Evolutionary conservation across 371 early-diverging fungal genomes (phyloP).

Genomic region (Circinella umbellata): DNA sequence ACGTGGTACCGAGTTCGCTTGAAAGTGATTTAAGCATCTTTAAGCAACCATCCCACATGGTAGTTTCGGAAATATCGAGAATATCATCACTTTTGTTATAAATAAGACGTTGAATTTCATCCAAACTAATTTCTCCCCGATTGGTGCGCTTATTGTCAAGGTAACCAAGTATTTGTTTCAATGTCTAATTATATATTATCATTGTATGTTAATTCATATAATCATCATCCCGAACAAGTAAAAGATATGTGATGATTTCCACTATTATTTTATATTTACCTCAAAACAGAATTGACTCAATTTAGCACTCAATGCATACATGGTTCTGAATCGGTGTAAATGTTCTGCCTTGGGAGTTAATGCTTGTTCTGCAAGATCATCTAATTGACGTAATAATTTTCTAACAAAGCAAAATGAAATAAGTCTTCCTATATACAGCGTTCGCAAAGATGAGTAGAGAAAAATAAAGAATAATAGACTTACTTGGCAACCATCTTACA

Average conservation of each 20-base stretch:
- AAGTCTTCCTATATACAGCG: neutral
- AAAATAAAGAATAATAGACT: neutral
- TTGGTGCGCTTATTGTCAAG: conserved; percentile 40
- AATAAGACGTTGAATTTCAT: conserved; percentile 53
- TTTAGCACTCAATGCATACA: conserved; percentile 55
- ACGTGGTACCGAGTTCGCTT: conserved; percentile 44
- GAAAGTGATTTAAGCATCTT: conserved; percentile 55
- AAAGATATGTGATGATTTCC: no score
- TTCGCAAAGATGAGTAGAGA: neutral
- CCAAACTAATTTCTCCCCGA: conserved; percentile 49
- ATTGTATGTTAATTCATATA: neutral
- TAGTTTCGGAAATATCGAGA: conserved; percentile 57
- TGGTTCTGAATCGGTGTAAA: conserved; percentile 55
- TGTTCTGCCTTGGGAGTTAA: conserved; percentile 59
- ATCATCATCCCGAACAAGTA: neutral
- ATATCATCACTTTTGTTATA: conserved; percentile 56
- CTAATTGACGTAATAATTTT: conserved; percentile 71
- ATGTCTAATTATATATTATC: conserved; percentile 10
- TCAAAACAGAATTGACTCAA: conserved; percentile 54
- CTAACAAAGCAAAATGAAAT: conserved; percentile 14
- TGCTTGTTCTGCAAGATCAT: conserved; percentile 65
- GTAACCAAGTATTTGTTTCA: conserved; percentile 38
- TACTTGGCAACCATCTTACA: conserved; percentile 65
- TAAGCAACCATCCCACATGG: conserved; percentile 68
- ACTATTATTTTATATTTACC: conserved; percentile 19